Base-by-base conservation (phyloP, 1,284 basidiomycete genomes). In the Abortiporus biennis region DNA sequence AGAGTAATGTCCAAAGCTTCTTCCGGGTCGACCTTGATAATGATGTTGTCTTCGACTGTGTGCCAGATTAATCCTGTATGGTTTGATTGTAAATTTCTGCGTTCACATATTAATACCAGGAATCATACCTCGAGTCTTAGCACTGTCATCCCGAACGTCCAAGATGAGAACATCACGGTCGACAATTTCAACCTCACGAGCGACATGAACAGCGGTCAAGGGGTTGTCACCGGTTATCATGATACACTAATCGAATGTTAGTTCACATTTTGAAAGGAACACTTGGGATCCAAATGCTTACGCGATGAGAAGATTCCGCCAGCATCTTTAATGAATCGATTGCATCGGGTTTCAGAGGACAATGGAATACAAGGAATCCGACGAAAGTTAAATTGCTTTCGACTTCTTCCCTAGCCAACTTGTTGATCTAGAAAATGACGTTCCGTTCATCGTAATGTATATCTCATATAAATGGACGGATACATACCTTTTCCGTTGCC, bases 181-280 rank as follows among this genome's bases (percentile, higher is more conserved):
- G 9, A 97, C 85, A 52, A 97, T 97, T 55, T 97, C 93, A 6
- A 97, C 94, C 55, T 94, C 91, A 24, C 78, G 78, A 16, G 94
- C 93, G 33, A 97, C 92, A 60, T 97, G 93, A 1, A 89, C 83
- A 13, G 93, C 93, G 0, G 94, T 97, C 43, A 97, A 68, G 12
- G 93, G 94, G 62, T 97, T 97, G 64, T 97, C 93, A 34, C 93
- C 93, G 36, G 93, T 97, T 51, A 97, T 97, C 93, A 97, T 97
- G 48, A 97, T 75, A 60, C 94, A 96, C 90, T 88, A 38, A 2
- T 45, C 30, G 39, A 6, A 12, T n/a, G 25, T 45, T 31, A 48
- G 43, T 32, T 33, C 39, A 5, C n/a, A 15, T 11, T 16, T 8
- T 4, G 24, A 3, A 16, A n/a, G n/a, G 13, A n/a, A 6, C 9